Evolutionary conservation across 768 basidiomycete species (phyloP), one percentile per base, ranked within the genome.

Genomic region (Termitomyces sp.): DNA sequence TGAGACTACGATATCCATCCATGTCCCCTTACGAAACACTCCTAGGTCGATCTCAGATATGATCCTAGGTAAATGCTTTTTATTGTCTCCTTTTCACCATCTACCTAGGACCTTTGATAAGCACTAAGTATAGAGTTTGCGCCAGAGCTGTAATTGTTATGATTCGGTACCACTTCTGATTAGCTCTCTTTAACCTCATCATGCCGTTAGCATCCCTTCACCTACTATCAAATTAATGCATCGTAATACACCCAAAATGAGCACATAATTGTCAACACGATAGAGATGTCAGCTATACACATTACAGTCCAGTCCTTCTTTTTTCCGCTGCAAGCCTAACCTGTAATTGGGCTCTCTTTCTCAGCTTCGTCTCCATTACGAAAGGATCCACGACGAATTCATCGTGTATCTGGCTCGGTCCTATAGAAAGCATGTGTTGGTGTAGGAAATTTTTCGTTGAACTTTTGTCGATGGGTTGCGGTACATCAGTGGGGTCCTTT

Each of bases 261-360:
- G 20, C 7, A 33, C 41, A 42, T 24, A 42, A 33, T 20, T 18
- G 5, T 34, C 34, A 5, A n/a, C 28, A 39, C 3, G 29, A 13
- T n/a, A 8, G 5, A 54, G 5, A 12, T n/a, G 12, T 12, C n/a
- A 34, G 6, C 34, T 34, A n/a, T n/a, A 54, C 8, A 18, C 33
- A 47, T 49, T 49, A 56, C 29, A 52, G 16, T 42, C 42, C 29
- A 18, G 26, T 57, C 16, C 54, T 47, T 52, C 69, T 68, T 65
- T 75, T 80, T 58, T 74, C 79, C 22, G 76, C 77, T 22, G 76
- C 77, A 26, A 84, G 74, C 34, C 78, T 77, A 26, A 75, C 73
- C 26, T 74, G 78, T 61, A 84, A 62, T 57, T 73, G 79, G 41
- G 80, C 78, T 63, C 78, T 78, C 51, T 68, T 69, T 52, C 81